phyloP scores from a whole-genome alignment of 1,284 basidiomycete genomes.

The Cutaneotrichosporon spelunceum region DNA sequence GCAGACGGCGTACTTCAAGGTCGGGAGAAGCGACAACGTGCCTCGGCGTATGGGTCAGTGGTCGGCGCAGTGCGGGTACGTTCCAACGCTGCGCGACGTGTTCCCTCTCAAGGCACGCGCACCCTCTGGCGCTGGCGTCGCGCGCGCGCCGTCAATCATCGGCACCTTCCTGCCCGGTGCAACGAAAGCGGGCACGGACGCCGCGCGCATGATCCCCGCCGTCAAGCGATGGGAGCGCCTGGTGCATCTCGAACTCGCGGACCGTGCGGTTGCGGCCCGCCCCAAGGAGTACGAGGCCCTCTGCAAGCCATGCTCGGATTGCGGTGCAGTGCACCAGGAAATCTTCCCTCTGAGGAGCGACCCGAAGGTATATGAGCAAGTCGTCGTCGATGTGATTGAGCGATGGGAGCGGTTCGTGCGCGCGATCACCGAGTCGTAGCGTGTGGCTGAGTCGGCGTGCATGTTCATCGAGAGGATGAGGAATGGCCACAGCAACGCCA shows the following conservation, averaged over 20 bases:
- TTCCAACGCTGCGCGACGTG: slow-evolving; percentile 46
- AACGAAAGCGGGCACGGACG: slow-evolving; percentile 20
- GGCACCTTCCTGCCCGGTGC: slow-evolving; percentile 40
- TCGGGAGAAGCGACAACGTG: slow-evolving; percentile 51
- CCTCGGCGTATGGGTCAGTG: slow-evolving; percentile 50
- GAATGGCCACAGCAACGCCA: neutral
- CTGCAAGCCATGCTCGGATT: slow-evolving; percentile 40
- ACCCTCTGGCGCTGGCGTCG: neutral
- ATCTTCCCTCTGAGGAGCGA: slow-evolving; percentile 40
- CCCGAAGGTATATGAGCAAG: slow-evolving; percentile 33
- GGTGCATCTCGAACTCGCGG: slow-evolving; percentile 50
- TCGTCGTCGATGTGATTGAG: slow-evolving; percentile 40
- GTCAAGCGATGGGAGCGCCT: slow-evolving; percentile 49
- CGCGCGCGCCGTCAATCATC: slow-evolving; percentile 14
- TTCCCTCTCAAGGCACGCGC: slow-evolving; percentile 36
- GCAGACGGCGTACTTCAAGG: slow-evolving; percentile 43
- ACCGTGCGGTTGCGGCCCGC: slow-evolving; percentile 25
- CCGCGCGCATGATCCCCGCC: slow-evolving; percentile 27
- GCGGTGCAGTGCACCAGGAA: slow-evolving; percentile 43
- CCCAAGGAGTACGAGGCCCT: slow-evolving; percentile 23
- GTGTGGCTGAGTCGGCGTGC: neutral
- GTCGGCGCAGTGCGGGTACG: slow-evolving; percentile 46
- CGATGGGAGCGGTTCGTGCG: slow-evolving; percentile 48
- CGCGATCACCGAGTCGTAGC: slow-evolving; percentile 18
- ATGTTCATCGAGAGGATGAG: neutral